These are phyloP conservation scores for Tuber brumale DNA, from an alignment of 495 filamentous ascomycete species.

Conservation along the genomic window DNA sequence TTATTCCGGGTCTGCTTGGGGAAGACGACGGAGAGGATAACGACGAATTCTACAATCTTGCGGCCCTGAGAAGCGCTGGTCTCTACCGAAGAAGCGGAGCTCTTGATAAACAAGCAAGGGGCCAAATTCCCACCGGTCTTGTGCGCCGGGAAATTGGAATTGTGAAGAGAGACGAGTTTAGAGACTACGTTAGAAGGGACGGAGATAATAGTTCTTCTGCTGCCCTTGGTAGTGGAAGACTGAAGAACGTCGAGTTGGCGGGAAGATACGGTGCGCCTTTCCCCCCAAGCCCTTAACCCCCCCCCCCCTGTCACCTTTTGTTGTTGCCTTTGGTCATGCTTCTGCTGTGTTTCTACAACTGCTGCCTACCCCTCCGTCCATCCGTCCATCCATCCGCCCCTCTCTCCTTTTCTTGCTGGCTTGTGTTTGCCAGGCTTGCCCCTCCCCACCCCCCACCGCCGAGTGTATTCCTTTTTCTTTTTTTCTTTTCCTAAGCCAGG, in stretches of 20 bases:
- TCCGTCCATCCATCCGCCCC: slow-evolving; percentile 6
- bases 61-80: slow-evolving; percentile 14
- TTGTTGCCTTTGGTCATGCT: slow-evolving; percentile 27
- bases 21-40: slow-evolving; percentile 12
- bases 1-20: slow-evolving; percentile 6
- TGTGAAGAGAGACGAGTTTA: slow-evolving; percentile 27
- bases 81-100: slow-evolving; percentile 27
- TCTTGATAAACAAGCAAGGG: slow-evolving; percentile 1
- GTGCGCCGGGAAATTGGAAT: slow-evolving; percentile 35
- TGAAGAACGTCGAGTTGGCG: slow-evolving; percentile 37
- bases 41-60: slow-evolving; percentile 30
- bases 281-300: background rate
- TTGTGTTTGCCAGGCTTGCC: background rate
- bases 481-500: slow-evolving; percentile 14
- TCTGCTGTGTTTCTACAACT: slow-evolving; percentile 14
- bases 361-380: slow-evolving; percentile 9
- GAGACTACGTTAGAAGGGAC: slow-evolving; percentile 19
- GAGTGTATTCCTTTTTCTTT: slow-evolving; percentile 8
- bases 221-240: slow-evolving; percentile 38
- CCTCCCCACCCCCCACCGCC: background rate
- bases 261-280: slow-evolving; percentile 35
- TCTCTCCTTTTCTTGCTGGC: background rate
- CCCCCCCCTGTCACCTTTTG: background rate
- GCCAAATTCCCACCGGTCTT: slow-evolving; percentile 17
- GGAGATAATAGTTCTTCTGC: slow-evolving; percentile 29